These are phyloP conservation scores for Cyathus olla DNA, from an alignment of 1,284 basidiomycete genomes.

Conservation along the genomic window DNA sequence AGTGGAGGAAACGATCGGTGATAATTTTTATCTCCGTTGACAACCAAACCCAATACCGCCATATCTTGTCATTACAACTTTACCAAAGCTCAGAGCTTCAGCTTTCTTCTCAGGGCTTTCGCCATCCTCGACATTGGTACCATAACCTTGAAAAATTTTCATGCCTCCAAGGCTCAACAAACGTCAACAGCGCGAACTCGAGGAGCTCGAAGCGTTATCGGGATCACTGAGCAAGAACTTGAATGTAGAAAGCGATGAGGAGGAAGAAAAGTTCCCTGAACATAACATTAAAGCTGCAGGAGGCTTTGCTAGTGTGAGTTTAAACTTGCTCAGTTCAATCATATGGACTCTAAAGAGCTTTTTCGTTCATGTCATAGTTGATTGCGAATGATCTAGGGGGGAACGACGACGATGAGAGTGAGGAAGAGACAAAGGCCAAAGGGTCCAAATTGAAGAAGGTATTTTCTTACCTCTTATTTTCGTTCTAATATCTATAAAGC, in stretches of 20 bases:
- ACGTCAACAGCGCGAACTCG: constrained; percentile 86
- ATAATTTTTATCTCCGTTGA: no score
- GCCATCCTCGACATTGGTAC: no score
- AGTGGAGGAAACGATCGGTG: no score
- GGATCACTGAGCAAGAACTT: constrained; percentile 15
- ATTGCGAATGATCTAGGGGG: constrained; percentile 22
- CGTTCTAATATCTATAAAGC: constrained; percentile 3
- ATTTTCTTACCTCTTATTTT: background rate
- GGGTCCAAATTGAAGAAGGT: constrained; percentile 32
- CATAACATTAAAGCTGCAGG: constrained; percentile 6
- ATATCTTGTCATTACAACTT: no score
- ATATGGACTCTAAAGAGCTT: constrained; percentile 1
- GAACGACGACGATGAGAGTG: constrained; percentile 37
- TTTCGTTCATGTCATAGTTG: background rate
- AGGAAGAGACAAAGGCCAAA: constrained; percentile 37
- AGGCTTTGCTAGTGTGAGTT: constrained; percentile 33
- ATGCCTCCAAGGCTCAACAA: constrained; percentile 87
- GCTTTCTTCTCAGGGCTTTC: no score
- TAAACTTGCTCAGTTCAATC: constrained; percentile 7
- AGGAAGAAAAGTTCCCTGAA: constrained; percentile 14
- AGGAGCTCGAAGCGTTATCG: constrained; percentile 73
- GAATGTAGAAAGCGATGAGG: constrained; percentile 31
- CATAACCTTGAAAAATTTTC: background rate
- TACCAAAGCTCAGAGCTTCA: no score
- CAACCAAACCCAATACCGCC: no score